Base-by-base conservation (phyloP, 371 early-diverging fungal genomes). In the Apophysomyces variabilis region DNA sequence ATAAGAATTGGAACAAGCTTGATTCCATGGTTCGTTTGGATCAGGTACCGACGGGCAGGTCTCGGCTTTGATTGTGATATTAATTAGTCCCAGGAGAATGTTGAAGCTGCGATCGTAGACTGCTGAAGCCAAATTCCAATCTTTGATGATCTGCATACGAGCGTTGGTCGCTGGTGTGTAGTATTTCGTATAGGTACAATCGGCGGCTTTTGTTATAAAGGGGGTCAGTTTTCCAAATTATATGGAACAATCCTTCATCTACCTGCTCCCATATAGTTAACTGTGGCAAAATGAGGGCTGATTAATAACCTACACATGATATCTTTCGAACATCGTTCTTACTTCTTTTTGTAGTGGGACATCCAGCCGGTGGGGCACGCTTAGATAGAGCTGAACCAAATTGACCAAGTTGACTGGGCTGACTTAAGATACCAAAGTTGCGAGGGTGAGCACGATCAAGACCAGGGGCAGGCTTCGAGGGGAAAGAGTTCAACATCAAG, bases 61-160 rank as follows among this genome's bases (percentile, higher is more conserved):
- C 11, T 82, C 74, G 39, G 86, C 73, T 71, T 88, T 87, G 38
- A 96, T 81, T 59, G 91, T 86, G 60, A 97, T 91, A 58, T 91
- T 84, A 60, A 95, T 90, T 57, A 98, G 69, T 0, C 96, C 98
- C 38, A 98, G 79, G 6, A 81, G 85, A 12, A 98, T 85, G 71
- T 97, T 96, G 74, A 98, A 95, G 14, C 91, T 86, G 3, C 85
- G 75, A 71, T 95, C 91, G 72, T 96, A 98, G 5, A 94, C 87
- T 3, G 83, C 86, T 18, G 93, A 92, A 5, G 88, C 93, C 26
- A 87, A 86, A 74, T 92, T 92, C 85, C 90, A 92, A 62, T 90
- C 83, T 60, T 85, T 87, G 65, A 94, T 85, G 36, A 94, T 93
- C 68, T 92, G 91, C 67, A 75, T 82, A 46, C 90, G 78, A 46